These are phyloP conservation scores for Galerina marginata DNA, from an alignment of 768 basidiomycete species.

Conservation along the genomic window DNA sequence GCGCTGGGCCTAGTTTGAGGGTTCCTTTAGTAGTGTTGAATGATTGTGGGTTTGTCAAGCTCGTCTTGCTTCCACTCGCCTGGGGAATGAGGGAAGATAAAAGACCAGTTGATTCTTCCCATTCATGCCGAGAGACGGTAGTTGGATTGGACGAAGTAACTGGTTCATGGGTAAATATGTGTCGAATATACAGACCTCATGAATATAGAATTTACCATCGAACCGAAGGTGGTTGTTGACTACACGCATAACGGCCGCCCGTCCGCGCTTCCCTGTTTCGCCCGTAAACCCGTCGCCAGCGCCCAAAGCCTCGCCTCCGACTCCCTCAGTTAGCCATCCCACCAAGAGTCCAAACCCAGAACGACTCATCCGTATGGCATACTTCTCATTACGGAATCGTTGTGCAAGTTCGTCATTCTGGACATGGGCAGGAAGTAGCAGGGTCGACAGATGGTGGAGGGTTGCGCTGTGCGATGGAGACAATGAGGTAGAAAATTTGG, in stretches of 20 bases:
- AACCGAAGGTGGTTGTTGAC: constrained; percentile 93
- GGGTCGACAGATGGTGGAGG: constrained; percentile 77
- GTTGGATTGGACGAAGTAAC: constrained; percentile 77
- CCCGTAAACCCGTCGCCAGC: constrained; percentile 80
- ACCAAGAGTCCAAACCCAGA: constrained; percentile 91
- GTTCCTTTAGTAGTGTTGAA: constrained; percentile 80
- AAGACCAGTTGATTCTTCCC: constrained; percentile 89
- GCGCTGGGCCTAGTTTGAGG: constrained; percentile 85
- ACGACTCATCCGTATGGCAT: constrained; percentile 85
- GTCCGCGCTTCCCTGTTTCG: constrained; percentile 81
- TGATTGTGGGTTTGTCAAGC: constrained; percentile 63
- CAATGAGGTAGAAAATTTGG: constrained; percentile 71
- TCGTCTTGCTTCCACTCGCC: constrained; percentile 51
- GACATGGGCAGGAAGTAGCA: constrained; percentile 85
- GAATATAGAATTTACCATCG: constrained; percentile 63
- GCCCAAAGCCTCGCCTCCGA: constrained; percentile 85
- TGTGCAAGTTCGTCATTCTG: constrained; percentile 83
- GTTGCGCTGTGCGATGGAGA: constrained; percentile 67
- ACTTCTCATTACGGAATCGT: constrained; percentile 89
- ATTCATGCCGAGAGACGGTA: constrained; percentile 63
- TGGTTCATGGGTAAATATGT: constrained; percentile 37
- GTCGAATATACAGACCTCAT: constrained; percentile 5
- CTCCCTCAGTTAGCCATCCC: constrained; percentile 95
- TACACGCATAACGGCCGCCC: constrained; percentile 90
- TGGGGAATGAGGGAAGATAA: constrained; percentile 79